Conservation (phyloP, 2,329 filamentous ascomycete species). For the Alternaria arborescens region DNA sequence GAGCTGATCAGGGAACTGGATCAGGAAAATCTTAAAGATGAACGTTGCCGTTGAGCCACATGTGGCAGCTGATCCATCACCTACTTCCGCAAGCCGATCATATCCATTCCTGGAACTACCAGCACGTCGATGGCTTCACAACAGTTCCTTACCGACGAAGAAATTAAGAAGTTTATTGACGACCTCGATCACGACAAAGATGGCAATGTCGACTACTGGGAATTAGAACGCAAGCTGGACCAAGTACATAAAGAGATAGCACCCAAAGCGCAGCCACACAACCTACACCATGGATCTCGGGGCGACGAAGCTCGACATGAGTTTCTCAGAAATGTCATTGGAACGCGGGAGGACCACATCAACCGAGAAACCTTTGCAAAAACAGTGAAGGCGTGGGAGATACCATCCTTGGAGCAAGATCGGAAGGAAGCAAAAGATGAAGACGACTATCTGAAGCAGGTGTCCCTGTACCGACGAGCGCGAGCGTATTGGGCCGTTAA, state of each 20-base stretch:
- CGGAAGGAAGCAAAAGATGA: conserved; percentile 59
- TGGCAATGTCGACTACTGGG: conserved; percentile 61
- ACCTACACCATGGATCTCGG: conserved; percentile 53
- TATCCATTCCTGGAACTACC: neutral
- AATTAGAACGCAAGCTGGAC: conserved; percentile 64
- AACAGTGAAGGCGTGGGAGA: conserved; percentile 57
- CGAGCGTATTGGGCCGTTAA: conserved; percentile 66
- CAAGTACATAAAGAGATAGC: conserved; percentile 62
- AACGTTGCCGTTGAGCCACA: neutral
- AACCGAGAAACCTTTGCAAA: conserved; percentile 58
- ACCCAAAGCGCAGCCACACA: conserved; percentile 57
- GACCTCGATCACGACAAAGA: conserved; percentile 63
- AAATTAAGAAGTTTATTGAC: conserved; percentile 63
- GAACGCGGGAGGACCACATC: conserved; percentile 54
- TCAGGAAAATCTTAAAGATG: conserved; percentile 18
- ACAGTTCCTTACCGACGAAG: conserved; percentile 53
- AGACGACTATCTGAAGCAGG: conserved; percentile 56
- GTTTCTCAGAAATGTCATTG: conserved; percentile 63
- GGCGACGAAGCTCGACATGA: conserved; percentile 58
- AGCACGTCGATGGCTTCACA: conserved; percentile 32
- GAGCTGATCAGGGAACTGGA: conserved; percentile 7
- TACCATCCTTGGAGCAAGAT: conserved; percentile 59
- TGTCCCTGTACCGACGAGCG: conserved; percentile 57
- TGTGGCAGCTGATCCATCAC: neutral
- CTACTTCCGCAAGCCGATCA: neutral